These are phyloP conservation scores for Eragrostis nindensis DNA, from an alignment of 176 grass and related monocot species.

Conservation along the genomic window DNA sequence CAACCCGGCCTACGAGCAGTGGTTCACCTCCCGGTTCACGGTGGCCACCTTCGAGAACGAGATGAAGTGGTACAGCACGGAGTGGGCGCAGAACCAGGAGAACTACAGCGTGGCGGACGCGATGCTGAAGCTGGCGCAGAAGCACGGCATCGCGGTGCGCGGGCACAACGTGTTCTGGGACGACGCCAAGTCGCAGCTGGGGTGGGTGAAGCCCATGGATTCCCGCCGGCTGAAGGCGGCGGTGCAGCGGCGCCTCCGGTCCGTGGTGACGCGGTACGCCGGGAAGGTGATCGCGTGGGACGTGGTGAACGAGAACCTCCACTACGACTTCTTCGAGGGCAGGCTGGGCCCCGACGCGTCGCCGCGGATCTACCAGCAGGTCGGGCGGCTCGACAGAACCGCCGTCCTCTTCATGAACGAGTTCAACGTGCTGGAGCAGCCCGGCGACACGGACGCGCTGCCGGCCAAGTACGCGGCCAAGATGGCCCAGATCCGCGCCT, in stretches of 20 bases:
- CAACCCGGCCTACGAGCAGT: constrained; percentile 58
- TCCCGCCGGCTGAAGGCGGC: constrained; percentile 36
- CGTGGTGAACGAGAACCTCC: constrained; percentile 79
- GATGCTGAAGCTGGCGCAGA: too few species aligned
- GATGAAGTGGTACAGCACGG: constrained; percentile 81
- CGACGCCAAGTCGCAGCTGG: constrained; percentile 43
- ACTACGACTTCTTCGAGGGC: constrained; percentile 65
- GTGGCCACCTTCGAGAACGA: constrained; percentile 86
- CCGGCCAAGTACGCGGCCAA: constrained; percentile 42
- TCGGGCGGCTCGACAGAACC: constrained; percentile 13
- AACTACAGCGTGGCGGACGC: too few species aligned
- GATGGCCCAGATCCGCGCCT: constrained; percentile 29
- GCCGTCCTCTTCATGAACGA: constrained; percentile 54
- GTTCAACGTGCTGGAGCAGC: constrained; percentile 55
- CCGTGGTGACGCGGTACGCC: constrained; percentile 51
- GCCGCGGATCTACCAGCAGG: constrained; percentile 33
- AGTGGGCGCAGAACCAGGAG: constrained; percentile 20
- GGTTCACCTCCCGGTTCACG: constrained; percentile 74
- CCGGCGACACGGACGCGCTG: constrained; percentile 9
- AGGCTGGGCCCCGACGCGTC: constrained; percentile 39
- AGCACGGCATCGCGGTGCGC: constrained; percentile 45
- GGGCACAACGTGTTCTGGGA: constrained; percentile 94
- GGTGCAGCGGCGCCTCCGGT: constrained; percentile 28
- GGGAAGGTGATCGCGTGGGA: constrained; percentile 74
- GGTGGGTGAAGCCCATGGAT: constrained; percentile 29